Conservation (phyloP, 345 rosid genomes). For the Populus alba region DNA sequence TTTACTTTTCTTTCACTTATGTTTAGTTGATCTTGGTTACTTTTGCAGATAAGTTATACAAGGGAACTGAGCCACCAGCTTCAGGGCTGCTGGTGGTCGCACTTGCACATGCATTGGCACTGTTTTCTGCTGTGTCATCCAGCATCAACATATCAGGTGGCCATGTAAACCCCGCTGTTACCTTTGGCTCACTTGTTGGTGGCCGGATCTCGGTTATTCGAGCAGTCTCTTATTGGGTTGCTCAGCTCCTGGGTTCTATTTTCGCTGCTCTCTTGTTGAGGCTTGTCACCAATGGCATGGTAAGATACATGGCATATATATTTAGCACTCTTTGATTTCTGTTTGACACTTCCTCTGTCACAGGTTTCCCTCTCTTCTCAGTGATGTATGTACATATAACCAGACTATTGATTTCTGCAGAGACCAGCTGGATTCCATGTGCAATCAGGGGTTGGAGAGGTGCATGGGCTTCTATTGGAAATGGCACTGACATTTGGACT, state of each 20-base stretch:
- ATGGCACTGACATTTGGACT: slow-evolving; percentile 46
- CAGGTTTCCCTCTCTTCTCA: background rate
- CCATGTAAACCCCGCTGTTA: slow-evolving; percentile 77
- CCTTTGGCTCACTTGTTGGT: slow-evolving; percentile 62
- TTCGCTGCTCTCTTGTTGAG: slow-evolving; percentile 58
- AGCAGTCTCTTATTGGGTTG: slow-evolving; percentile 64
- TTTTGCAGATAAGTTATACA: slow-evolving; percentile 48
- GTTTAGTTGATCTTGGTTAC: background rate
- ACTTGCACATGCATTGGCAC: slow-evolving; percentile 62
- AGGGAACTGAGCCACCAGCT: slow-evolving; percentile 34
- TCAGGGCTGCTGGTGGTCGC: slow-evolving; percentile 49
- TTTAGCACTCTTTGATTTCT: background rate
- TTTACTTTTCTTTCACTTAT: background rate
- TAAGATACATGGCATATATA: slow-evolving; percentile 16
- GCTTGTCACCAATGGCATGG: slow-evolving; percentile 66
- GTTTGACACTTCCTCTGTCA: too few relatives aligned
- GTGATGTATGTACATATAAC: background rate
- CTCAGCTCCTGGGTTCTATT: slow-evolving; percentile 69
- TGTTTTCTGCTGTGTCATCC: slow-evolving; percentile 56
- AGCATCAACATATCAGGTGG: slow-evolving; percentile 71
- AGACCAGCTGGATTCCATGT: slow-evolving; percentile 60
- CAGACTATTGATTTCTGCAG: slow-evolving; percentile 22
- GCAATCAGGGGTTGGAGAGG: slow-evolving; percentile 50
- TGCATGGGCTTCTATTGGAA: slow-evolving; percentile 42
- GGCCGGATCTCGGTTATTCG: slow-evolving; percentile 61